Conservation (phyloP, 179 eudicot genomes). For the Spergularia azorica region DNA sequence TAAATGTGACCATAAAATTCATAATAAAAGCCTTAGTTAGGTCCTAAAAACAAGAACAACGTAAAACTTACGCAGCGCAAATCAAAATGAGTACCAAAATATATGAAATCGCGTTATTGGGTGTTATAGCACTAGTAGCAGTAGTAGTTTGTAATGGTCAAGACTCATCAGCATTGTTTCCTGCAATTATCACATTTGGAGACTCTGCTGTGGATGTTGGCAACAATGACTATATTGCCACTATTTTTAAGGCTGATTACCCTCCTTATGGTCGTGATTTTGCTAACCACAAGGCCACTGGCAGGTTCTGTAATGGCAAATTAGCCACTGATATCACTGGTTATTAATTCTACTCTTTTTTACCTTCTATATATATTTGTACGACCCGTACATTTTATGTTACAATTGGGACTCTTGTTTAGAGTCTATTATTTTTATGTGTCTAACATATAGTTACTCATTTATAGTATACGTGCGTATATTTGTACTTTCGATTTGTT, state of each 20-base stretch:
- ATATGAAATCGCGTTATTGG: not conserved
- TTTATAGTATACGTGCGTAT: no score
- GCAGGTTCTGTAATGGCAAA: slow-evolving; percentile 91
- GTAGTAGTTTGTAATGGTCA: slow-evolving; percentile 40
- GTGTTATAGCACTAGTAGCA: slow-evolving; percentile 25
- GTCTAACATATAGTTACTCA: no score
- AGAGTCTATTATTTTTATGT: no score
- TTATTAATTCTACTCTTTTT: slow-evolving; percentile 8
- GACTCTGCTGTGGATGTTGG: slow-evolving; percentile 87
- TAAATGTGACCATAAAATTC: slow-evolving; percentile 13
- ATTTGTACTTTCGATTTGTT: no score
- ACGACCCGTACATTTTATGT: no score
- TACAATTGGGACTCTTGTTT: no score
- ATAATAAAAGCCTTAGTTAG: not conserved
- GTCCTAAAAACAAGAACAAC: not conserved
- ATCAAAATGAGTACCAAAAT: not conserved
- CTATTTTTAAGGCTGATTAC: slow-evolving; percentile 79
- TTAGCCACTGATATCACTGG: slow-evolving; percentile 95
- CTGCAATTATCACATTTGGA: slow-evolving; percentile 78
- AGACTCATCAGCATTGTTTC: slow-evolving; percentile 40
- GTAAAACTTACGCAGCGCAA: not conserved
- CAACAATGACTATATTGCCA: slow-evolving; percentile 73
- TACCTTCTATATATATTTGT: not conserved
- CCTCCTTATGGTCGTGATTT: slow-evolving; percentile 95
- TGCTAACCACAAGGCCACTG: slow-evolving; percentile 61